These are phyloP conservation scores for Trametes versicolor DNA, from an alignment of 1,284 basidiomycete species.

Conservation along the genomic window DNA sequence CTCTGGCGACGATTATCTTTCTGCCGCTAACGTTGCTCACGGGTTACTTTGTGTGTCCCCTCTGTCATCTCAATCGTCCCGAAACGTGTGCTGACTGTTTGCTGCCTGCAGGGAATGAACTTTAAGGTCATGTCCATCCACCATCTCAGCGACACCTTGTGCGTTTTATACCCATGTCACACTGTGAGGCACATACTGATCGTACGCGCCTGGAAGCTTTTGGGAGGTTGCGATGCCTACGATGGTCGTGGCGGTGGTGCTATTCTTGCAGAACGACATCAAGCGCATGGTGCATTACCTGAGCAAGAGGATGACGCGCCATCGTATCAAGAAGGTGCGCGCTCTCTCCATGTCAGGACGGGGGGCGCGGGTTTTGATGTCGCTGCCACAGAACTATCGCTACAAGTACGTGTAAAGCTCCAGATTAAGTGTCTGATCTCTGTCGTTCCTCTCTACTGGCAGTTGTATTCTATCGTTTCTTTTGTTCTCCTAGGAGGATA, in stretches of 20 bases:
- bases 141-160: constrained; percentile 62
- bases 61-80: constrained; percentile 10
- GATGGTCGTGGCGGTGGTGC: constrained; percentile 62
- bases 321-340: constrained; percentile 44
- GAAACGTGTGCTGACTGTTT: constrained; percentile 7
- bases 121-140: constrained; percentile 60
- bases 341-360: background rate
- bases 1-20: constrained; percentile 74
- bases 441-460: background rate
- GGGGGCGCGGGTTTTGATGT: background rate
- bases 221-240: constrained; percentile 73
- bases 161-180: constrained; percentile 35
- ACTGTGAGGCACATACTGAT: constrained; percentile 6
- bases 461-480: background rate
- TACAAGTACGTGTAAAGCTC: background rate
- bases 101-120: constrained; percentile 68
- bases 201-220: constrained; percentile 53
- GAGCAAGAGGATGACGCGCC: constrained; percentile 48
- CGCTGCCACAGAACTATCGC: background rate
- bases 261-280: constrained; percentile 67
- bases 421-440: background rate
- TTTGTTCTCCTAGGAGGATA: constrained; percentile 9
- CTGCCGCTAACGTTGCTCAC: constrained; percentile 75
- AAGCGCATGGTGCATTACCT: constrained; percentile 54
- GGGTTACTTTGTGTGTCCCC: constrained; percentile 70